Conservation (phyloP, 164 flowering plant genomes). For the Nelumbo lutea region DNA sequence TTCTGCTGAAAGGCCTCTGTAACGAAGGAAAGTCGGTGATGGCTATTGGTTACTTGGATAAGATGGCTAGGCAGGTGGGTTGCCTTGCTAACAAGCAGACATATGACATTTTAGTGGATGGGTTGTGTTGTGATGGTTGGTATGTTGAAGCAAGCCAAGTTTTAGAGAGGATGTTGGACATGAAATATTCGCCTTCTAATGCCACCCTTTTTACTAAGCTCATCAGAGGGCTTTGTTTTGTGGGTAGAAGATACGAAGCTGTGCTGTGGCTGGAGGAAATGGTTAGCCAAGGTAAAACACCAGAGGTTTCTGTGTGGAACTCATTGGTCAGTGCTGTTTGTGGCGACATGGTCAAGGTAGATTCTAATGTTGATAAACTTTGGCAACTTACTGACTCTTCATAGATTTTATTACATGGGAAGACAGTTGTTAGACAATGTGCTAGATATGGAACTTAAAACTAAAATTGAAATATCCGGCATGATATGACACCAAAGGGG, state of each 20-base stretch:
- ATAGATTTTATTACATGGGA: too few relatives aligned
- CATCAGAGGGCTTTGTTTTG: constrained; percentile 55
- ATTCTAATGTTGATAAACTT: neutral
- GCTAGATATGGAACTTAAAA: too few relatives aligned
- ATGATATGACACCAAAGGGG: too few relatives aligned
- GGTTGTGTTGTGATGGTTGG: constrained; percentile 48
- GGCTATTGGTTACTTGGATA: constrained; percentile 46
- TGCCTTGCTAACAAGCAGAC: constrained; percentile 50
- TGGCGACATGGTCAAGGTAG: constrained; percentile 12
- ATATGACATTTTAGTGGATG: constrained; percentile 42
- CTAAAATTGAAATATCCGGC: too few relatives aligned
- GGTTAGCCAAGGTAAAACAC: constrained; percentile 55
- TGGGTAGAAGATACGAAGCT: constrained; percentile 59
- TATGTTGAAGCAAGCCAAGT: constrained; percentile 53
- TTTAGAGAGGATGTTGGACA: constrained; percentile 55
- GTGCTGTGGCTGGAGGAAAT: constrained; percentile 85
- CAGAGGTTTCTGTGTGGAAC: constrained; percentile 47
- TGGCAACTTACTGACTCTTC: neutral
- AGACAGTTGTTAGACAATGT: too few relatives aligned
- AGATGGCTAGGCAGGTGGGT: constrained; percentile 60
- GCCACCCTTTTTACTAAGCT: constrained; percentile 27
- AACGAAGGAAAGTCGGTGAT: constrained; percentile 31
- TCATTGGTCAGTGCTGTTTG: constrained; percentile 44
- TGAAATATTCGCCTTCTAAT: constrained; percentile 35
- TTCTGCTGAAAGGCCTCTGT: constrained; percentile 52